Evolutionary conservation across 345 rosid genomes (phyloP).

Genomic region (Arabidopsis arenosa): DNA sequence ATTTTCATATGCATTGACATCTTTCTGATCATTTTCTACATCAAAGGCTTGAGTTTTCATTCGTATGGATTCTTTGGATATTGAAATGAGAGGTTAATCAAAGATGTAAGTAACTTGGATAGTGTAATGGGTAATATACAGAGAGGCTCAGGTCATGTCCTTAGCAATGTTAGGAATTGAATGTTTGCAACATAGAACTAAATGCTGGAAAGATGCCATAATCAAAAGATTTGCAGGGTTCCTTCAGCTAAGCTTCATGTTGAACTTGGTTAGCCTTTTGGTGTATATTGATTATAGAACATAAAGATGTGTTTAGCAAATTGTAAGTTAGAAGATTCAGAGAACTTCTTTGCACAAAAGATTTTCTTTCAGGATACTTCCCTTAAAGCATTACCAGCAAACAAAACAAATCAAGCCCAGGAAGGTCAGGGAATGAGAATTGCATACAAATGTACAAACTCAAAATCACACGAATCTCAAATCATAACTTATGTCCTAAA

Average conservation of each 20-base stretch:
- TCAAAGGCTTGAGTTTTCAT: neutral
- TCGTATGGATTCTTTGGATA: neutral
- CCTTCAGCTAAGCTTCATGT: neutral
- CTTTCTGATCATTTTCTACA: neutral
- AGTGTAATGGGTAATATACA: neutral
- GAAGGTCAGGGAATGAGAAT: neutral
- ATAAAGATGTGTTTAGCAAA: neutral
- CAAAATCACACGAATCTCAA: slow-evolving; percentile 10
- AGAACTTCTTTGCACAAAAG: slow-evolving; percentile 10
- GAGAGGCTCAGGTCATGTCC: neutral
- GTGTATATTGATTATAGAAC: neutral
- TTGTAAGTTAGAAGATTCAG: neutral
- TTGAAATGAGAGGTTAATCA: slow-evolving; percentile 1
- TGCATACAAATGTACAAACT: neutral
- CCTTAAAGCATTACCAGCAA: slow-evolving; percentile 24
- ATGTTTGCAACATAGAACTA: too few species aligned
- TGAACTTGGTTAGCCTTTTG: slow-evolving; percentile 11
- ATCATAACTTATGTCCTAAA: slow-evolving; percentile 38
- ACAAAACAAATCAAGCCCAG: neutral
- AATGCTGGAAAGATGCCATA: neutral
- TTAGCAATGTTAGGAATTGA: neutral
- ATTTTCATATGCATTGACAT: neutral
- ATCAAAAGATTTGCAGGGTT: neutral
- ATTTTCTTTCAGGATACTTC: neutral
- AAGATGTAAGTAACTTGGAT: neutral